phyloP scores from a whole-genome alignment of 176 grass and related monocot genomes.

The Bothriochloa decipiens region DNA sequence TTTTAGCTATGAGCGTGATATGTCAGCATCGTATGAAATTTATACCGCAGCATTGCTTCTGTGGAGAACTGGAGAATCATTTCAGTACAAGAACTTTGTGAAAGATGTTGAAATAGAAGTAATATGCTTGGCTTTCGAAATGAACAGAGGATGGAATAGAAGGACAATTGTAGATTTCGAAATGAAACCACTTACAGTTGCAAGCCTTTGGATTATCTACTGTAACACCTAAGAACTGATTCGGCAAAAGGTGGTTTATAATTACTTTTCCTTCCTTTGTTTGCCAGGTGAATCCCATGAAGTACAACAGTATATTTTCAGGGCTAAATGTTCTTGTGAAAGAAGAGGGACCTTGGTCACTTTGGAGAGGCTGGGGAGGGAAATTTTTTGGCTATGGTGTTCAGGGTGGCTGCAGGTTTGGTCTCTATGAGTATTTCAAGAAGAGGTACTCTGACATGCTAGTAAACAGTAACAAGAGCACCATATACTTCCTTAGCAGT shows the following conservation, averaged over 20 bases:
- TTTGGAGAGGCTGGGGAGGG: constrained; percentile 91
- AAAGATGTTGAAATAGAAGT: neutral
- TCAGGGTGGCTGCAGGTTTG: constrained; percentile 91
- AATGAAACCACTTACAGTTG: neutral
- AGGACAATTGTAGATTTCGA: neutral
- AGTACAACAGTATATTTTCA: constrained; percentile 81
- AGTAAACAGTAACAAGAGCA: constrained; percentile 60
- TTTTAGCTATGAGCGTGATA: neutral
- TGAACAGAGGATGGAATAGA: neutral
- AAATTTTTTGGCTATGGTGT: constrained; percentile 82
- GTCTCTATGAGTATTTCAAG: constrained; percentile 97
- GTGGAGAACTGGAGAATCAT: neutral
- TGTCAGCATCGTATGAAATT: neutral
- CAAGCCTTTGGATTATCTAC: neutral
- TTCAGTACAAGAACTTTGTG: neutral
- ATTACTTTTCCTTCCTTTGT: constrained; percentile 9
- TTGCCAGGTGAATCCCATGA: constrained; percentile 81
- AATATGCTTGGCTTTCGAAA: neutral
- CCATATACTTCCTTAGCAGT: constrained; percentile 81
- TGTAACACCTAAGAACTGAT: neutral
- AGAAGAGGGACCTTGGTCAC: constrained; percentile 84
- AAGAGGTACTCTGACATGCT: constrained; percentile 84
- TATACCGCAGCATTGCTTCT: neutral
- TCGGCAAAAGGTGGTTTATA: neutral
- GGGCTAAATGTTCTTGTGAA: constrained; percentile 73